Evolutionary conservation across 1,284 basidiomycete genomes (phyloP).

Genomic region (Rhodotorula mucilaginosa): DNA sequence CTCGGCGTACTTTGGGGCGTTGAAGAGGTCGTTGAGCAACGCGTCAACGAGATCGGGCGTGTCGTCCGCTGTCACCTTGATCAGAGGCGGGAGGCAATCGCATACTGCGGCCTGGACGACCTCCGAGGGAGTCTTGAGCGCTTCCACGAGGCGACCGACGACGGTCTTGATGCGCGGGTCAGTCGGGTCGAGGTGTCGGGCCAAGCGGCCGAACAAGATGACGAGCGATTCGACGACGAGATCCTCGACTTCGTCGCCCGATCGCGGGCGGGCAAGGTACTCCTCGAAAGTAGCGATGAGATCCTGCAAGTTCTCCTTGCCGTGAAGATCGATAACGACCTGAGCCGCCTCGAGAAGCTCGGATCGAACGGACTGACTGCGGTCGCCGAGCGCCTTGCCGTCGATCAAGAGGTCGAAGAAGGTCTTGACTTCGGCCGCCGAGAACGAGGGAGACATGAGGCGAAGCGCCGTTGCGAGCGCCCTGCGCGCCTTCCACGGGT

Average conservation of each 20-base stretch:
- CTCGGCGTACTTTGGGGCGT: conserved; percentile 80
- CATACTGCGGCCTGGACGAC: conserved; percentile 96
- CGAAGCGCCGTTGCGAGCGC: conserved; percentile 73
- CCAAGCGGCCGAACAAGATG: conserved; percentile 89
- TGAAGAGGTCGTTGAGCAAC: conserved; percentile 72
- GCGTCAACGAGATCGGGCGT: conserved; percentile 67
- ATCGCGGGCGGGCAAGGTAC: conserved; percentile 64
- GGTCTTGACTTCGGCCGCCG: conserved; percentile 64
- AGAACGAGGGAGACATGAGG: conserved; percentile 67
- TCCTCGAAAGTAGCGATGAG: conserved; percentile 83
- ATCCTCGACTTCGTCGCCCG: conserved; percentile 71
- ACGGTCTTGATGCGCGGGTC: conserved; percentile 78
- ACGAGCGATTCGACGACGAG: conserved; percentile 92
- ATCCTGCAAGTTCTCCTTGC: conserved; percentile 66
- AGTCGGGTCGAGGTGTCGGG: conserved; percentile 75
- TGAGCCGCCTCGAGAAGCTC: conserved; percentile 85
- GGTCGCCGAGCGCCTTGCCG: conserved; percentile 83
- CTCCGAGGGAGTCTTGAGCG: conserved; percentile 91
- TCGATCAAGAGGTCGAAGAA: conserved; percentile 87
- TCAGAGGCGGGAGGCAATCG: conserved; percentile 80
- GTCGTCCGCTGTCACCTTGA: conserved; percentile 62
- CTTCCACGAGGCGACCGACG: conserved; percentile 83
- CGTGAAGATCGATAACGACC: conserved; percentile 78
- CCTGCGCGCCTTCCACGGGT: conserved; percentile 83
- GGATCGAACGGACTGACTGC: conserved; percentile 73